phyloP scores from a whole-genome alignment of 768 basidiomycete genomes.

The Paxillus rubicundulus region DNA sequence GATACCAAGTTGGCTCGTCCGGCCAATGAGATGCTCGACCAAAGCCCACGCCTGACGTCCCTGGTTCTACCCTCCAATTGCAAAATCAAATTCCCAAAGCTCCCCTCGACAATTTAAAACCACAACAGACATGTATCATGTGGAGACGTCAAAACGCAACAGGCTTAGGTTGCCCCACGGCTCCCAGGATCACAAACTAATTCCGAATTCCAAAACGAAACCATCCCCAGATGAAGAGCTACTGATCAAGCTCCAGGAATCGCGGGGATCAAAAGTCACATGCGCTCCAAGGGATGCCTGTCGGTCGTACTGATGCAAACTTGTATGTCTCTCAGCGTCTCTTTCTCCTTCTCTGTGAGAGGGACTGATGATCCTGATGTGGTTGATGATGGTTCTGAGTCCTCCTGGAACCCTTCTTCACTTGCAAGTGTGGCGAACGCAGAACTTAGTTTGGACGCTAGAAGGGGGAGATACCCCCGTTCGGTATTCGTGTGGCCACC shows the following conservation, averaged over 20 bases:
- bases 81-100: constrained; percentile 22
- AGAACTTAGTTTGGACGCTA: constrained; percentile 69
- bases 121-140: background rate
- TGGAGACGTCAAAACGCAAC: background rate
- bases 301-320: constrained; percentile 75
- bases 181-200: background rate
- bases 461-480: constrained; percentile 81
- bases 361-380: constrained; percentile 16
- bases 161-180: background rate
- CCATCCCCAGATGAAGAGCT: background rate
- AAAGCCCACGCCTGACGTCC: background rate
- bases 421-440: constrained; percentile 32
- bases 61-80: background rate
- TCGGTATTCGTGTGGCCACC: constrained; percentile 95
- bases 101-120: constrained; percentile 5
- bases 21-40: too few relatives aligned
- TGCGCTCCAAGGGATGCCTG: constrained; percentile 68
- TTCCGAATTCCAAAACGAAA: background rate
- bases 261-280: constrained; percentile 34
- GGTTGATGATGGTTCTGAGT: constrained; percentile 20
- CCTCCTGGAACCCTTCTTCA: constrained; percentile 4
- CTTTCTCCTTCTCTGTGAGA: constrained; percentile 33
- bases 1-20: too few relatives aligned
- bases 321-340: constrained; percentile 38
- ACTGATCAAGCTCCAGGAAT: too few relatives aligned